A percentile compares a stretch with the other conserved stretches of the same genome.
Conservation (phyloP, 1,284 basidiomycete genomes). For the Testicularia cyperi region DNA sequence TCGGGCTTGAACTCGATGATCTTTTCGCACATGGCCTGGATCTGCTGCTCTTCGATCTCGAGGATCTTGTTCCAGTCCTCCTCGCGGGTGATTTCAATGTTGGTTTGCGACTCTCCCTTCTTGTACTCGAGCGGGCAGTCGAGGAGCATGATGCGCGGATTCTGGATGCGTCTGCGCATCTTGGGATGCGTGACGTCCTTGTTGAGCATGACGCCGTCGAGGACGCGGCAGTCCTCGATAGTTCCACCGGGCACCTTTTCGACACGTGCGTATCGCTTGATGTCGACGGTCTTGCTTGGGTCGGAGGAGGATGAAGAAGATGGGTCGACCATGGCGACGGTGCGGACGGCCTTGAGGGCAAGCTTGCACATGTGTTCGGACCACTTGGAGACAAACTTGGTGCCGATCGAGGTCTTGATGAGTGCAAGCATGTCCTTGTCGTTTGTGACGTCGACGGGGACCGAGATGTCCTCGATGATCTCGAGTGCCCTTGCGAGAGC, state of each 20-base stretch:
- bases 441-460: constrained; percentile 82
- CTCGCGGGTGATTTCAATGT: constrained; percentile 96
- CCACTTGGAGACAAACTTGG: constrained; percentile 96
- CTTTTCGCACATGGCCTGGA: constrained; percentile 82
- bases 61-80: constrained; percentile 89
- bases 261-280: constrained; percentile 95
- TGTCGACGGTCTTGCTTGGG: constrained; percentile 72
- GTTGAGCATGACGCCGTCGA: constrained; percentile 93
- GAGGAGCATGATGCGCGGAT: constrained; percentile 84
- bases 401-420: constrained; percentile 99
- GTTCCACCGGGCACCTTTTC: constrained; percentile 97
- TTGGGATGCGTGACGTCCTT: constrained; percentile 98
- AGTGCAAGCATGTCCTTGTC: constrained; percentile 92
- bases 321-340: constrained; percentile 68
- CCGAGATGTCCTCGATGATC: constrained; percentile 81
- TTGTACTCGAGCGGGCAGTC: constrained; percentile 99
- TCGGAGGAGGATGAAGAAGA: constrained; percentile 9
- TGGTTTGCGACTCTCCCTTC: constrained; percentile 97
- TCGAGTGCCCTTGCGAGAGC: constrained; percentile 87
- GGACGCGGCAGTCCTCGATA: constrained; percentile 86
- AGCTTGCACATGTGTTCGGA: constrained; percentile 95
- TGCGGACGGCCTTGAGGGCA: constrained; percentile 86
- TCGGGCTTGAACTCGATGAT: constrained; percentile 94
- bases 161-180: constrained; percentile 87
- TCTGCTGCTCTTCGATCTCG: constrained; percentile 96